Evolutionary conservation across 805 yeast species (phyloP).

Genomic region (Hanseniaspora vineae): DNA sequence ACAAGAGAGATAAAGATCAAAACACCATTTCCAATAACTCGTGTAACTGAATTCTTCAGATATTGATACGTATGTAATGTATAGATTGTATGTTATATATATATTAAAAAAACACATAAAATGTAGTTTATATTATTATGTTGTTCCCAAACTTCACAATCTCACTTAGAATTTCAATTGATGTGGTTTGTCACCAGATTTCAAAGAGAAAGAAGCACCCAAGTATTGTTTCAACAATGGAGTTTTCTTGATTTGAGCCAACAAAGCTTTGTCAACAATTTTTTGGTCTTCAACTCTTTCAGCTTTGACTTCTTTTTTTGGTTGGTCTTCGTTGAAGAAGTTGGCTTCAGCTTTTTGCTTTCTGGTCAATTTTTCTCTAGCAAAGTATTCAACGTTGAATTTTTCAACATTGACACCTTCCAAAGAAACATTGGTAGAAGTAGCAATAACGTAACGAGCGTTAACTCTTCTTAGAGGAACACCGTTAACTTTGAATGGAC

Average conservation of each 20-base stretch:
- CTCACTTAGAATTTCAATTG: slow-evolving; percentile 78
- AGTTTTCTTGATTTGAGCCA: slow-evolving; percentile 92
- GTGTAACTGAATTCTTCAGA: slow-evolving; percentile 3
- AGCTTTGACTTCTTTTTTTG: slow-evolving; percentile 78
- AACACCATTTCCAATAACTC: no score
- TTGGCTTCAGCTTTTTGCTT: slow-evolving; percentile 81
- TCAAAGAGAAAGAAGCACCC: slow-evolving; percentile 89
- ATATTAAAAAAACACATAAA: slow-evolving; percentile 1
- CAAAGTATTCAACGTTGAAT: slow-evolving; percentile 90
- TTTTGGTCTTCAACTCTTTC: slow-evolving; percentile 97
- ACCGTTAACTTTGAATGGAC: slow-evolving; percentile 99
- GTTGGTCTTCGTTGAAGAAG: slow-evolving; percentile 67
- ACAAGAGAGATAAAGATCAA: no score
- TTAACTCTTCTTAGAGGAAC: slow-evolving; percentile 99
- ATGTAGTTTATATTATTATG: background rate
- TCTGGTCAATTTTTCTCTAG: slow-evolving; percentile 83
- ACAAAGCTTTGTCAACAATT: slow-evolving; percentile 81
- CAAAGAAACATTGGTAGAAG: slow-evolving; percentile 83
- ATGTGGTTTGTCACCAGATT: slow-evolving; percentile 98
- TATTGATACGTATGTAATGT: slow-evolving; percentile 3
- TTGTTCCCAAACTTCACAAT: background rate
- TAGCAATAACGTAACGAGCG: slow-evolving; percentile 97
- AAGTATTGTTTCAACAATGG: slow-evolving; percentile 95
- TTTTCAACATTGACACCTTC: slow-evolving; percentile 74
- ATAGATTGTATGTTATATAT: slow-evolving; percentile 7